Evolutionary conservation across 2,329 filamentous ascomycete species (phyloP).

Genomic region (Hypoxylon sp.): DNA sequence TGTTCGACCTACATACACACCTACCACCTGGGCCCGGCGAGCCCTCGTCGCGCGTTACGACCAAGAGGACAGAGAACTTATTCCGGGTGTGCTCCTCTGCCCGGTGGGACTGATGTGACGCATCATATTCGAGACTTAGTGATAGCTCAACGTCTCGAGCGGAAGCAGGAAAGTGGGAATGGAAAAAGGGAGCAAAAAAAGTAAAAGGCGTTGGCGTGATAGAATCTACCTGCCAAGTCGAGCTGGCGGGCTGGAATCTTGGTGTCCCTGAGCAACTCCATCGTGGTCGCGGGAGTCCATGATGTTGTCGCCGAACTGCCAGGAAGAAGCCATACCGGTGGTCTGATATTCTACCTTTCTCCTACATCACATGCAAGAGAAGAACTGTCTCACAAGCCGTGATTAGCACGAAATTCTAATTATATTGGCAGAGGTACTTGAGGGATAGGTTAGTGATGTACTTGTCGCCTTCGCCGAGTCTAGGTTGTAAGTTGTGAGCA

Average conservation of each 20-base stretch:
- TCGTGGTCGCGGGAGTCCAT: constrained; percentile 9
- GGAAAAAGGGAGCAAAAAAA: no score
- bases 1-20: background rate
- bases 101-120: constrained; percentile 3
- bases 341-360: constrained; percentile 30
- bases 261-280: background rate
- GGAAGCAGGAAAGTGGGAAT: background rate
- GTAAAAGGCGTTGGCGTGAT: background rate
- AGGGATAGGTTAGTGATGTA: constrained; percentile 19
- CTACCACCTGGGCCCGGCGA: constrained; percentile 6
- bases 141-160: no score
- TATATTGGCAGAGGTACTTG: constrained; percentile 19
- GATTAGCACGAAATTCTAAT: constrained; percentile 1
- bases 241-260: constrained; percentile 1
- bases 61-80: background rate
- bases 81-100: constrained; percentile 1
- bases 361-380: constrained; percentile 22
- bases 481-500: background rate
- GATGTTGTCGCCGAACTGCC: constrained; percentile 3
- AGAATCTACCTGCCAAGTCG: background rate
- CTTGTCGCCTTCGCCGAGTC: background rate
- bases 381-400: constrained; percentile 2
- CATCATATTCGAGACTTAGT: constrained; percentile 3
- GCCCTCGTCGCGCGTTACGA: constrained; percentile 6
- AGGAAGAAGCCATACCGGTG: background rate